Evolutionary conservation across 75 land plant genomes (phyloP), one percentile per base, ranked within the genome.

Genomic region (Gnetum montanum): DNA sequence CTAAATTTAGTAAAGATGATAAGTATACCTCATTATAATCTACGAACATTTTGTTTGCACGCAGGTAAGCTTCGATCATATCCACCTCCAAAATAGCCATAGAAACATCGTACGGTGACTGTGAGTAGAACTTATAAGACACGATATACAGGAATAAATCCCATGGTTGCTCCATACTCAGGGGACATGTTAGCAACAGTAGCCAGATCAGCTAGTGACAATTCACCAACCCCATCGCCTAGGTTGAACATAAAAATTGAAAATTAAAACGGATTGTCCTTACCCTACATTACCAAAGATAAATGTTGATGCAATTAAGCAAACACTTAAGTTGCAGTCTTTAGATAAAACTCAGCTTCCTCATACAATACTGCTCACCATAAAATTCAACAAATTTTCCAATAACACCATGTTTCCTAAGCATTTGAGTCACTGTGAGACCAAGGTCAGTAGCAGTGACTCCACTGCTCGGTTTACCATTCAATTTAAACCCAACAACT

Each of bases 181-280:
- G 89, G 95, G 10, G 90, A 84, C 95, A 89, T 89, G 56, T 84
- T 88, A 28, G 89, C 89, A 74, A 89, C 85, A 8, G 83, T 89
- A 33, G 89, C 95, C 34, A 84, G 67, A 50, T 89, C 90, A 23
- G 95, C 85, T 29, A 84, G 47, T 52, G 95, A 78, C 41, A 89
- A 55, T 54, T 70, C 73, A 37, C 75, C 54, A 82, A 89, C 78
- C 12, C 95, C 95, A 27, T 71, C 69, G 34, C 90, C 90, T 81
- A 60, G 27, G 64, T 6, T 29, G 19, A 23, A 31, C 44, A 33
- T 10, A 13, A 55, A 60, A 3, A 20, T 28, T 15, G 26, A 50
- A 24, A 48, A 48, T 22, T 40, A 40, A 40, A 10, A 10, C 10
- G 15, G 10, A 10, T 15, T 40, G 15, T 10, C 15, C 15, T 40